Evolutionary conservation across 345 rosid genomes (phyloP).

Genomic region (Salix arbutifolia): DNA sequence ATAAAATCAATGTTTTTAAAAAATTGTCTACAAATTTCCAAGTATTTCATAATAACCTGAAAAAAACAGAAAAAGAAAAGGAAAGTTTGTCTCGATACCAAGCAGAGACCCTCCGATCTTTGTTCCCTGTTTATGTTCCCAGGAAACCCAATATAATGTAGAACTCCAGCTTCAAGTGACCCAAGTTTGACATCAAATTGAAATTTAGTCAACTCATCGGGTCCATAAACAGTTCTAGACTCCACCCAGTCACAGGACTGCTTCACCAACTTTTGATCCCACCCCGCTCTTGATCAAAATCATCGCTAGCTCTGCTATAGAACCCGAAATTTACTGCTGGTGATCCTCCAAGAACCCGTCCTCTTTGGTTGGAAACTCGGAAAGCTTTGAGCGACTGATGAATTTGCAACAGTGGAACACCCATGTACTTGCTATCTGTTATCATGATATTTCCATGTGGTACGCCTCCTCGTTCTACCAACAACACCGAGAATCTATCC

Average conservation of each 20-base stretch:
- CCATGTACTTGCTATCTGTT: conserved; percentile 33
- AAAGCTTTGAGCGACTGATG: conserved; percentile 52
- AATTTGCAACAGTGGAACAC: conserved; percentile 41
- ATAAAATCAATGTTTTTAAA: too few relatives aligned
- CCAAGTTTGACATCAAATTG: conserved; percentile 24
- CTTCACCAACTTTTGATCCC: conserved; percentile 55
- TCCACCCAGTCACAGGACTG: conserved; percentile 69
- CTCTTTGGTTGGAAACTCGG: conserved; percentile 46
- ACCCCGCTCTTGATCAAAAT: conserved; percentile 50
- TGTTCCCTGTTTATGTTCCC: conserved; percentile 12
- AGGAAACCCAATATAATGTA: conserved; percentile 22
- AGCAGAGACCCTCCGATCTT: conserved; percentile 58
- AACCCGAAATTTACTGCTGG: conserved; percentile 68
- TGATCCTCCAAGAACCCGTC: conserved; percentile 72
- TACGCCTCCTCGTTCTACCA: conserved; percentile 58
- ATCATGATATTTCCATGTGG: conserved; percentile 53
- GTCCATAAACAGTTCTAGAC: conserved; percentile 54
- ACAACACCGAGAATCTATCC: conserved; percentile 43
- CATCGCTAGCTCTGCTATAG: conserved; percentile 59
- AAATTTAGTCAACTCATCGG: conserved; percentile 1
- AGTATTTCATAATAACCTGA: too few relatives aligned
- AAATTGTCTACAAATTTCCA: too few relatives aligned
- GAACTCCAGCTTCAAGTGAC: conserved; percentile 54
- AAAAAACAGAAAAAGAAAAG: too few relatives aligned
- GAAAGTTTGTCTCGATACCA: conserved; percentile 15